phyloP scores from a whole-genome alignment of 306 rosid genomes.

The Pterocarpus santalinus region DNA sequence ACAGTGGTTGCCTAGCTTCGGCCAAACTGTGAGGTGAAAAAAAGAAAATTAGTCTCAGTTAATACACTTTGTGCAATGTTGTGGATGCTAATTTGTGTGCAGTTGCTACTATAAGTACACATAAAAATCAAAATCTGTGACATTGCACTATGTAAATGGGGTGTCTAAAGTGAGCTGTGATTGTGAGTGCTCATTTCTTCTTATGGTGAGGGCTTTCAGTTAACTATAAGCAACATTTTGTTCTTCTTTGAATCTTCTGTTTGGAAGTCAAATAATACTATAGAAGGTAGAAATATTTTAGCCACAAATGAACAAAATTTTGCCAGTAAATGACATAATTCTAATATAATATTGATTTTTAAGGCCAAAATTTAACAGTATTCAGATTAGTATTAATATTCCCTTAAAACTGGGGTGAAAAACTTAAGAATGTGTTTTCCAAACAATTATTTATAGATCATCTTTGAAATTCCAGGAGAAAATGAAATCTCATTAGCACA shows the following conservation, averaged over 20 bases:
- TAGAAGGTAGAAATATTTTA: neutral
- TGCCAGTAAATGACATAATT: neutral
- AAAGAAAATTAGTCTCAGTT: neutral
- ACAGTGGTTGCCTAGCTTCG: constrained; percentile 92
- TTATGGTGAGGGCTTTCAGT: neutral
- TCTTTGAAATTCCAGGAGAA: neutral
- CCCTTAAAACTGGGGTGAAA: constrained; percentile 12
- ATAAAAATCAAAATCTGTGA: neutral
- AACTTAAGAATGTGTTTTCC: neutral
- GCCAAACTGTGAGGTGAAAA: constrained; percentile 67
- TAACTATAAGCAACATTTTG: neutral
- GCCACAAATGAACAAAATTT: neutral
- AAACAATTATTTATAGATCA: neutral
- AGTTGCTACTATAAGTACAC: neutral
- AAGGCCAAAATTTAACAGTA: neutral
- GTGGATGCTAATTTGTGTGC: neutral
- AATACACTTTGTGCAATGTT: neutral
- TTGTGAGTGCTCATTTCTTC: neutral
- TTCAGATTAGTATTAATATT: neutral
- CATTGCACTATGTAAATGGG: neutral
- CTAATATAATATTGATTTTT: neutral
- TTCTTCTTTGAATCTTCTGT: neutral
- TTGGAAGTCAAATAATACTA: neutral
- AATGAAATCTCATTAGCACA: neutral
- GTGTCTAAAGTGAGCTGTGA: neutral